Evolutionary conservation across 2,329 filamentous ascomycete genomes (phyloP), one percentile per base, ranked within the genome.

Genomic region (Botryotinia convoluta): DNA sequence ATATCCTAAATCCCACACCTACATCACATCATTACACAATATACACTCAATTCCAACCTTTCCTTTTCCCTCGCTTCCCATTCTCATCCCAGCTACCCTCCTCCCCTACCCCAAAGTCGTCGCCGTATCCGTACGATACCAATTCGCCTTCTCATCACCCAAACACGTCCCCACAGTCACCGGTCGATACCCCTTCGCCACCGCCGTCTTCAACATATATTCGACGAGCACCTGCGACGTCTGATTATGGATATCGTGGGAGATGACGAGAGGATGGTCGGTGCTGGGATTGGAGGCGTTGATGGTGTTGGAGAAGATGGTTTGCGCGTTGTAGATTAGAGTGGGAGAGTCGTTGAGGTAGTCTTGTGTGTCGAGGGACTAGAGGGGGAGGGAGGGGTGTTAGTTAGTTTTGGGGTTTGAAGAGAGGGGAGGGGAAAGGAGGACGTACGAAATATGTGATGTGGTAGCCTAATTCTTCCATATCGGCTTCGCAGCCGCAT

Each of bases 151-250:
- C 26, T 75, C 72, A 74, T 86, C 84, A 2, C 82, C 82, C 60
- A 86, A 76, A 75, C 85, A 86, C 51, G 84, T 81, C 0, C 84
- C 85, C 61, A 85, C 82, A 2, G 84, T 83, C 37, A 85, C 84
- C 72, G 79, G 82, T 79, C 74, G 73, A 68, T 82, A 80, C 0
- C 82, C 83, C 57, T 81, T 80, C 4, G 69, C 74, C 29, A 77
- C 74, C 42, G 85, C 79, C 69, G 71, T 67, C 22, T 76, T 71
- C 20, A 80, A 68, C 72, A 79, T 80, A 63, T 78, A 81, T 1
- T 74, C 64, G 2, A 79, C 78, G 6, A 83, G 73, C 35, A 80
- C 79, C 1, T 71, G 45, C 2, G 78, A 80, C 1, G 81, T 76
- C 71, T 80, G 77, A 26, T 81, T 69, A 44, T 80, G 78, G 62